phyloP scores from a whole-genome alignment of 805 yeast species.

The Kazachstania kunashirensis region DNA sequence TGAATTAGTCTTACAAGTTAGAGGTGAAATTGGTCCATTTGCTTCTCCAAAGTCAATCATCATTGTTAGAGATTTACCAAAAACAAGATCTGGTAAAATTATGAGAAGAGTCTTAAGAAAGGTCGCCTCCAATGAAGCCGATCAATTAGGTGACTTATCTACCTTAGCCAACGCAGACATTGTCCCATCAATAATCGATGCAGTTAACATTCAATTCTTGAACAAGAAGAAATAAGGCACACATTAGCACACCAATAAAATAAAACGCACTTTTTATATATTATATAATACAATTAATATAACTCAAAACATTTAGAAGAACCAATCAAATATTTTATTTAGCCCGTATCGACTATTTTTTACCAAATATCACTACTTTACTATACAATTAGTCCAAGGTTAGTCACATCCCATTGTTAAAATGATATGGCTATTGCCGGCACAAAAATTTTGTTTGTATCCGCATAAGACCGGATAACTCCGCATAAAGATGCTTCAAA shows the following conservation, averaged over 20 bases:
- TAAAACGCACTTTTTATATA: too few species aligned
- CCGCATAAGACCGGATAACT: too few species aligned
- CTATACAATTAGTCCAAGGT: too few species aligned
- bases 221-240: conserved; percentile 7
- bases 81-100: conserved; percentile 96
- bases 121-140: conserved; percentile 84
- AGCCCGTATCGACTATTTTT: too few species aligned
- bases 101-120: conserved; percentile 97
- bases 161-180: conserved; percentile 81
- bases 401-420: too few species aligned
- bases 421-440: too few species aligned
- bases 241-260: background rate
- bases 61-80: conserved; percentile 86
- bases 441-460: too few species aligned
- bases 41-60: conserved; percentile 89
- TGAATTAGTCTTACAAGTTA: conserved; percentile 71
- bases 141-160: conserved; percentile 83
- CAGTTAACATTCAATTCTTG: conserved; percentile 42
- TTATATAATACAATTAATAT: too few species aligned
- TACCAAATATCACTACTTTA: too few species aligned
- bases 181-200: conserved; percentile 65
- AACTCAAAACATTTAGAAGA: too few species aligned
- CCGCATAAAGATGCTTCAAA: too few species aligned
- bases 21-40: conserved; percentile 51
- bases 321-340: too few species aligned